Percentiles rank a stretch among this genome's conserved stretches.
Evolutionary conservation across 73 alveolate genomes (phyloP).

Genomic region (Paramecium octaurelia): DNA sequence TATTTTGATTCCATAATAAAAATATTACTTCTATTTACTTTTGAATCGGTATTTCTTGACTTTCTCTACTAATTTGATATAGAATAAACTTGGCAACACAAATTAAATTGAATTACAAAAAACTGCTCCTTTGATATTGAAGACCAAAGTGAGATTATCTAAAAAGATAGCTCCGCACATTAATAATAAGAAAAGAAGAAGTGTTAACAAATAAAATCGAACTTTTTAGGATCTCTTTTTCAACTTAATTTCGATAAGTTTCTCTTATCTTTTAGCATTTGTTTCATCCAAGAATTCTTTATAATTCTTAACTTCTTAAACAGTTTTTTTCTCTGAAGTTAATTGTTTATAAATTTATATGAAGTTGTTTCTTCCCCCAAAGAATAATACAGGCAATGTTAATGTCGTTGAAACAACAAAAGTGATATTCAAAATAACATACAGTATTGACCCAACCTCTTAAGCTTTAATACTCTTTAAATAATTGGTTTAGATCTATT

Average conservation of each 20-base stretch:
- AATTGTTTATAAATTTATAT: not conserved
- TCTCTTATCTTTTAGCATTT: not conserved
- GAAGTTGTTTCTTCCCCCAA: conserved; percentile 36
- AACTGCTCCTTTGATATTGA: not conserved
- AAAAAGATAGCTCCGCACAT: conserved; percentile 9
- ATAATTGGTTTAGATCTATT: conserved; percentile 19
- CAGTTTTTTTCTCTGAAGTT: not conserved
- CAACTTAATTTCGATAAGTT: not conserved
- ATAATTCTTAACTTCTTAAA: not conserved
- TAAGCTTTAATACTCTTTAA: not conserved
- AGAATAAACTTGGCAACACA: conserved; percentile 15
- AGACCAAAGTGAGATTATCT: not conserved
- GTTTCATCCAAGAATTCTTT: conserved; percentile 14
- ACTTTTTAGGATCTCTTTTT: not conserved
- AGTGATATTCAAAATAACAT: conserved; percentile 16
- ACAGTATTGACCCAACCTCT: not conserved
- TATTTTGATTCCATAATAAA: not conserved
- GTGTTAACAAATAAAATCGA: not conserved
- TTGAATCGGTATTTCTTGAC: not conserved
- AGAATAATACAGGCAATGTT: conserved; percentile 27
- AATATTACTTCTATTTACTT: not conserved
- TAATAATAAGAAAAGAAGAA: not conserved
- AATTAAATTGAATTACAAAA: conserved; percentile 29
- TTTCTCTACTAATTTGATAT: not conserved
- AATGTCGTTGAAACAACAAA: conserved; percentile 24